Base-by-base conservation (phyloP, 768 basidiomycete species). In the Mycena chlorophos region DNA sequence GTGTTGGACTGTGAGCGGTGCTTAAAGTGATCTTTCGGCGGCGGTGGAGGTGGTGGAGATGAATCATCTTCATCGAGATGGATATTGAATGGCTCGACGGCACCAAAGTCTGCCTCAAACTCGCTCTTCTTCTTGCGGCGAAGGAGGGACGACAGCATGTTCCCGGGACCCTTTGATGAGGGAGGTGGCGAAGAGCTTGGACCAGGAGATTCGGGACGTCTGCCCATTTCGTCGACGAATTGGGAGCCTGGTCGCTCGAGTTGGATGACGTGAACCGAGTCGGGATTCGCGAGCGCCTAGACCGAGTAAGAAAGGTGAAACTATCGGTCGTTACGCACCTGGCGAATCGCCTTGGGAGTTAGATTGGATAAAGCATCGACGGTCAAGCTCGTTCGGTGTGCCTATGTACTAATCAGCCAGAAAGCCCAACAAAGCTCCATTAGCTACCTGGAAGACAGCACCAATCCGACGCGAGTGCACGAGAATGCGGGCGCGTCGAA, bases 401-500 rank as follows among this genome's bases (percentile, higher is more conserved):
- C 72, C 78, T 80, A 63, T 22, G 27, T 27, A 51, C 28, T 55
- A 49, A 34, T 57, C 30, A 53, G 40, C 63, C 56, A 56, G 61
- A 56, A 59, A 60, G 55, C 63, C n/a, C n/a, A 65, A 63, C 66
- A n/a, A 23, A 6, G n/a, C 26, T 13, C 6, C n/a, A 27, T 26
- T 51, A 20, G 25, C 52, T 53, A 79, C 80, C 69, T 76, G 77
- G 63, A 81, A 78, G 47, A 78, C 66, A 26, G 69, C 69, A 17
- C 77, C 77, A 51, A 81, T 64, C 8, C 78, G 72, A 49, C 79
- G 73, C 13, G 80, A 77, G 60, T 80, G 76, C 10, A 80, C 78
- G 27, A 80, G 68, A 3, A 73, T 73, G 31, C 76, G 72, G 14
- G 80, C 81, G 63, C 69, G 67, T 56, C 66, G 59, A 25, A 73